phyloP scores from a whole-genome alignment of 768 basidiomycete genomes.

The Kondoa malvinella region DNA sequence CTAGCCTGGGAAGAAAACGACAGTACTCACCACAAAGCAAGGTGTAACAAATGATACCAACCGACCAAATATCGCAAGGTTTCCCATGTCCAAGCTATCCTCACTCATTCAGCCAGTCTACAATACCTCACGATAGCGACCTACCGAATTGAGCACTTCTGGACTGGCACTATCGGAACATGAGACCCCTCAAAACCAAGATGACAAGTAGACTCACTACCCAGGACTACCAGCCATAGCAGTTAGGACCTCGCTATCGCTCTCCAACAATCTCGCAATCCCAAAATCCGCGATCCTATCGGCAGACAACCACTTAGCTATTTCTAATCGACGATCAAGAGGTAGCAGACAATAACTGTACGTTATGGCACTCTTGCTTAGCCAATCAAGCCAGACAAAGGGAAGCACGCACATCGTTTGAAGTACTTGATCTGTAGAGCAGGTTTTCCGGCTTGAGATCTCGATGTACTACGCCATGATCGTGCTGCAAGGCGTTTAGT shows the following conservation, averaged over 20 bases:
- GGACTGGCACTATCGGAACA: slow-evolving; percentile 40
- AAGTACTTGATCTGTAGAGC: slow-evolving; percentile 32
- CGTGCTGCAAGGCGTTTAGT: slow-evolving; percentile 90
- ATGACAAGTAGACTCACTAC: not conserved
- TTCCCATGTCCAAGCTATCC: slow-evolving; percentile 61
- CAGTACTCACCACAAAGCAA: slow-evolving; percentile 32
- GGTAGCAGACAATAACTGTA: not conserved
- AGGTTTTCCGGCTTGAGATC: slow-evolving; percentile 99
- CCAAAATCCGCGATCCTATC: not conserved
- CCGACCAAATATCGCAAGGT: slow-evolving; percentile 84
- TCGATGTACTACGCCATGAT: slow-evolving; percentile 83
- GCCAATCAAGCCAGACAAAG: too few species aligned
- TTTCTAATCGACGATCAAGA: slow-evolving; percentile 27
- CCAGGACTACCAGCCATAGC: slow-evolving; percentile 6
- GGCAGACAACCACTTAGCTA: slow-evolving; percentile 29
- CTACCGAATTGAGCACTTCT: slow-evolving; percentile 29
- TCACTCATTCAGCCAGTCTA: not conserved
- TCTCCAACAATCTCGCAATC: not conserved
- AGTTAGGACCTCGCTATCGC: slow-evolving; percentile 19
- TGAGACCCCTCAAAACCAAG: not conserved
- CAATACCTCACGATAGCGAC: not conserved
- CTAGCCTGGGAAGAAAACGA: slow-evolving; percentile 11
- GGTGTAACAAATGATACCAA: slow-evolving; percentile 87
- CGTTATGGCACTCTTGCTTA: too few species aligned
- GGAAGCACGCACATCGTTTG: slow-evolving; percentile 11